These are phyloP conservation scores for Peronosclerospora sorghi DNA, from an alignment of 352 stramenopile species.

Conservation along the genomic window DNA sequence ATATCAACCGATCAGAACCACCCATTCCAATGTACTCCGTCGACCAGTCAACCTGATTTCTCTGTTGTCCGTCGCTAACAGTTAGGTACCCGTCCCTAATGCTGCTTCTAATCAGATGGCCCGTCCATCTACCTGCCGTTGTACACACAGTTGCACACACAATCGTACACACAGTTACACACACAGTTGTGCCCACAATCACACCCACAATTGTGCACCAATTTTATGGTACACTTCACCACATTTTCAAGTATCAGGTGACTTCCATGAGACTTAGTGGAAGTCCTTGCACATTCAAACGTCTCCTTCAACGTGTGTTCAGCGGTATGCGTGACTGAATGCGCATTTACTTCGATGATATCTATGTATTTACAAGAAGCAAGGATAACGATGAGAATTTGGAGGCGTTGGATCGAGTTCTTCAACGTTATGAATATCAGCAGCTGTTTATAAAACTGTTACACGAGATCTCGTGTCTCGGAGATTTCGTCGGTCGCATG, in stretches of 20 bases:
- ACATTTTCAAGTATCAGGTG: background rate
- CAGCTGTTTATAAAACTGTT: conserved; percentile 1
- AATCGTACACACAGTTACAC: too few species aligned
- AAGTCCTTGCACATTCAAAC: background rate
- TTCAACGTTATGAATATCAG: background rate
- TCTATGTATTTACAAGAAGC: background rate
- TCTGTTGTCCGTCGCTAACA: too few species aligned
- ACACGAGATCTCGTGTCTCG: background rate
- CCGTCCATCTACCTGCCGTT: too few species aligned
- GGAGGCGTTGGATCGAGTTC: background rate
- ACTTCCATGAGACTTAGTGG: background rate
- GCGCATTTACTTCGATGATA: background rate
- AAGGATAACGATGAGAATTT: background rate
- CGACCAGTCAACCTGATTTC: too few species aligned
- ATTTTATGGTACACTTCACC: too few species aligned
- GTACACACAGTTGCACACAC: too few species aligned
- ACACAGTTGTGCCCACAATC: too few species aligned
- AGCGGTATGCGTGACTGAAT: background rate
- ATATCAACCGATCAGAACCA: too few species aligned
- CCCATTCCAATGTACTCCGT: too few species aligned
- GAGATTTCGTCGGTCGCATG: conserved; percentile 3
- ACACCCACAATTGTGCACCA: too few species aligned
- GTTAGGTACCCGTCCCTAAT: too few species aligned
- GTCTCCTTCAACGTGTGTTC: background rate
- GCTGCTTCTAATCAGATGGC: too few species aligned